A percentile compares a stretch with the other conserved stretches of the same genome.
phyloP scores from a whole-genome alignment of 2,329 filamentous ascomycete genomes.

The Mycogone perniciosa region DNA sequence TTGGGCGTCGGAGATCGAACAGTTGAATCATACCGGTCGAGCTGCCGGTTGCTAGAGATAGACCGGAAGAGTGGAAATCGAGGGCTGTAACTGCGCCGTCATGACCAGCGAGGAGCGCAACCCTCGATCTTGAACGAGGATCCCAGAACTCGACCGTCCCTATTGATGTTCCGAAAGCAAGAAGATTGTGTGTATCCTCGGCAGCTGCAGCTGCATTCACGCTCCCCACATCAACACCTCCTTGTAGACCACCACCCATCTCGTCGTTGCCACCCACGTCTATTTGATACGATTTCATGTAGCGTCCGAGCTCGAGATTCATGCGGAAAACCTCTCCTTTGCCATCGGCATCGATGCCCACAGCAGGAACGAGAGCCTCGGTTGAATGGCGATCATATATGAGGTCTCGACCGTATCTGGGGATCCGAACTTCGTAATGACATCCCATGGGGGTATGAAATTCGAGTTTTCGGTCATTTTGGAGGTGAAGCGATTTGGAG shows the following conservation, averaged over 20 bases:
- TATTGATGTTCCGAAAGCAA: conserved; percentile 87
- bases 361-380: conserved; percentile 80
- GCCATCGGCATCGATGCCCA: conserved; percentile 79
- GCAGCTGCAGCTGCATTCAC: conserved; percentile 86
- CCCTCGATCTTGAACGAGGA: conserved; percentile 71
- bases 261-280: conserved; percentile 83
- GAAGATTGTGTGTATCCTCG: conserved; percentile 79
- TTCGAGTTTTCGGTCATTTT: conserved; percentile 84
- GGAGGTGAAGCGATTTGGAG: conserved; percentile 88
- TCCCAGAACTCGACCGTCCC: conserved; percentile 99
- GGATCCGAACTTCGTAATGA: conserved; percentile 83
- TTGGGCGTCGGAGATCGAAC: conserved; percentile 84
- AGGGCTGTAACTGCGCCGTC: conserved; percentile 77
- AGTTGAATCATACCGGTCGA: conserved; percentile 82
- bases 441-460: conserved; percentile 86
- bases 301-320: conserved; percentile 85
- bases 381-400: conserved; percentile 76
- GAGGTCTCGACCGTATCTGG: conserved; percentile 85
- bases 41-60: conserved; percentile 82
- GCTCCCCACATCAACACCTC: conserved; percentile 75
- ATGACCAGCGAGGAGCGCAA: conserved; percentile 66
- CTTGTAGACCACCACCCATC: conserved; percentile 72
- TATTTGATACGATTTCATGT: conserved; percentile 89
- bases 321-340: conserved; percentile 88
- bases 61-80: conserved; percentile 75